phyloP scores from a whole-genome alignment of 2,329 filamentous ascomycete genomes.

The Nothophaeocryptopus gaeumannii region DNA sequence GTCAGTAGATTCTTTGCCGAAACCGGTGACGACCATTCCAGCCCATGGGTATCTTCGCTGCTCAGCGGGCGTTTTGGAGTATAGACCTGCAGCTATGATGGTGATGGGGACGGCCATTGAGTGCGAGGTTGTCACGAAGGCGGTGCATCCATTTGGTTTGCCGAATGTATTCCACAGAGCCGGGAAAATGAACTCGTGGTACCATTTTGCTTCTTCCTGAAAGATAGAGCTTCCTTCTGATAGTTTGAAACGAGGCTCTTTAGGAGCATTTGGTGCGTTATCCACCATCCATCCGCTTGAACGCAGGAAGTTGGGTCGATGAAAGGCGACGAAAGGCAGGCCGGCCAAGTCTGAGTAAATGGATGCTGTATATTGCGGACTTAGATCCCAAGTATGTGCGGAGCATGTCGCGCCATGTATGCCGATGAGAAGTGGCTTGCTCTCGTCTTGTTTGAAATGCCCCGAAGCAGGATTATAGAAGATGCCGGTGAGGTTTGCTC shows the following conservation, averaged over 20 bases:
- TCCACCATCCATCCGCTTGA: conserved; percentile 10
- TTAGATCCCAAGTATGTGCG: conserved; percentile 4
- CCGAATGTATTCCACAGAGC: conserved; percentile 5
- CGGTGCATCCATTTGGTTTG: conserved; percentile 4
- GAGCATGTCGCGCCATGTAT: conserved; percentile 9
- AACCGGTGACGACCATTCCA: conserved; percentile 1
- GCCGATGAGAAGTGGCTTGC: conserved; percentile 9
- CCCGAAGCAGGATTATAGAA: conserved; percentile 1
- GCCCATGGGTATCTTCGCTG: conserved; percentile 2
- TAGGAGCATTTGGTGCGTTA: not conserved
- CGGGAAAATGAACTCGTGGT: conserved; percentile 8
- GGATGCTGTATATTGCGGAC: conserved; percentile 8
- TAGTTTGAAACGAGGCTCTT: not conserved
- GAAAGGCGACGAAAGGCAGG: conserved; percentile 5
- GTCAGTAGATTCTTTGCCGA: conserved; percentile 2
- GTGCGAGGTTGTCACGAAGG: conserved; percentile 6
- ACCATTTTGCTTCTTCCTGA: conserved; percentile 9
- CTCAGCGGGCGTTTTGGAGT: not conserved
- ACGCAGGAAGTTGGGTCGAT: conserved; percentile 7
- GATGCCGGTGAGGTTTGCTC: conserved; percentile 5
- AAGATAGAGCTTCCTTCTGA: not conserved
- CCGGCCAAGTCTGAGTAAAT: conserved; percentile 6
- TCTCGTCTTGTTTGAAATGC: not conserved
- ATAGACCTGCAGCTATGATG: conserved; percentile 2
- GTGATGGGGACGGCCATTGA: conserved; percentile 5